A percentile compares a stretch with the other conserved stretches of the same genome.
phyloP scores from a whole-genome alignment of 305 asterid species.

The Fraxinus platypoda region DNA sequence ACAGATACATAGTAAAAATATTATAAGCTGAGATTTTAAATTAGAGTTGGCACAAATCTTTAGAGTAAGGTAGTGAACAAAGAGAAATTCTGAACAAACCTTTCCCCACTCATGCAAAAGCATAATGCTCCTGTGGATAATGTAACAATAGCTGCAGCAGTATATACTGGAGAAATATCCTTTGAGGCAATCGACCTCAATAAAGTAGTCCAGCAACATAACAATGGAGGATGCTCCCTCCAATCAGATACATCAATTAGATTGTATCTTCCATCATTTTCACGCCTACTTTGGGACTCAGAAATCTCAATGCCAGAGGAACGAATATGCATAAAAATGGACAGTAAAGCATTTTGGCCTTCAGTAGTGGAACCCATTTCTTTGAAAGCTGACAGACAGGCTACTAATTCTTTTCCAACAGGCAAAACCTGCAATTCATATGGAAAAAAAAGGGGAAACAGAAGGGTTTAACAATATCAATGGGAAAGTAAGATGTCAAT shows the following conservation, averaged over 20 bases:
- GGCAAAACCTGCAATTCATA: conserved; percentile 62
- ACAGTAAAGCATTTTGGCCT: conserved; percentile 64
- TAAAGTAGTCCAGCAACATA: conserved; percentile 68
- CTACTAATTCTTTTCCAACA: conserved; percentile 67
- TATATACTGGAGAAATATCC: conserved; percentile 52
- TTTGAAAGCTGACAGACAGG: conserved; percentile 61
- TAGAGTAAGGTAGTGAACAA: conserved; percentile 21
- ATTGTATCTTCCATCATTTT: conserved; percentile 36
- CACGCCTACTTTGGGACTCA: conserved; percentile 44
- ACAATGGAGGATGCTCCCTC: conserved; percentile 75
- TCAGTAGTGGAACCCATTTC: conserved; percentile 58
- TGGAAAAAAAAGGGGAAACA: conserved; percentile 17
- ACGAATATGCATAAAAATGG: conserved; percentile 39
- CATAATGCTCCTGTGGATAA: conserved; percentile 64
- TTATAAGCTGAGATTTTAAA: conserved; percentile 14
- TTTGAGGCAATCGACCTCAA: conserved; percentile 48
- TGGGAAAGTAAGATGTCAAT: conserved; percentile 11
- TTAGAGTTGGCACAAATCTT: conserved; percentile 13
- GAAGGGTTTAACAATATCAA: background rate
- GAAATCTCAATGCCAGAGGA: conserved; percentile 45
- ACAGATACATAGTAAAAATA: conserved; percentile 10
- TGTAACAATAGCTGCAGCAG: conserved; percentile 53
- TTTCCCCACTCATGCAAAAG: conserved; percentile 66
- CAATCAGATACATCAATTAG: conserved; percentile 46
- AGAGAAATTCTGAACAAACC: conserved; percentile 39